Evolutionary conservation across 2,329 filamentous ascomycete genomes (phyloP).

Genomic region (Remersonia thermophila): DNA sequence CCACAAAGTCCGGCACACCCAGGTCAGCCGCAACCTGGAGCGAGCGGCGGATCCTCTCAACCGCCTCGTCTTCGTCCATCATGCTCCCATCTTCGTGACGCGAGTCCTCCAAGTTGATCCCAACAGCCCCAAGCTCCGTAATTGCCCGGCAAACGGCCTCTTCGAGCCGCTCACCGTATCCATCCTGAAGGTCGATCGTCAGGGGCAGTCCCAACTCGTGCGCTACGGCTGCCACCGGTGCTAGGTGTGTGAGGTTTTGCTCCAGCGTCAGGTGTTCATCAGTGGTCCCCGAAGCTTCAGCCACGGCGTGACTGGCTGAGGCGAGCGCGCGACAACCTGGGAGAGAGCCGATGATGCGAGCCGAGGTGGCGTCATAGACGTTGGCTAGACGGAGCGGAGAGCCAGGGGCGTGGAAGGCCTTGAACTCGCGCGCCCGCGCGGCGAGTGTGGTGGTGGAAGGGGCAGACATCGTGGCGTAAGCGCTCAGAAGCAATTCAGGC

Average conservation of each 20-base stretch:
- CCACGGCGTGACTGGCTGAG: conserved; percentile 31
- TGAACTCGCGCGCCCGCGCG: conserved; percentile 19
- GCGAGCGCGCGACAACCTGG: conserved; percentile 26
- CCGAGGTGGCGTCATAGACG: conserved; percentile 33
- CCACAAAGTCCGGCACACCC: conserved; percentile 35
- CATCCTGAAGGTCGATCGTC: conserved; percentile 41
- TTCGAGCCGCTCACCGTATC: conserved; percentile 29
- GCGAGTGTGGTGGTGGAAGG: conserved; percentile 3
- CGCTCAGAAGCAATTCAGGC: too few relatives aligned
- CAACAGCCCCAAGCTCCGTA: conserved; percentile 31
- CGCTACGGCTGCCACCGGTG: conserved; percentile 26
- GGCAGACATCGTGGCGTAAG: neutral
- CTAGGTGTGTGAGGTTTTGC: conserved; percentile 30
- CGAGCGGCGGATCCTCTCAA: conserved; percentile 26
- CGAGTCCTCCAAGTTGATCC: conserved; percentile 40
- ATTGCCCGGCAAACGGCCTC: conserved; percentile 30
- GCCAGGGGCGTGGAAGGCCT: conserved; percentile 29
- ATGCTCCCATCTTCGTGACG: conserved; percentile 26
- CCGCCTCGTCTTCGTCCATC: conserved; percentile 28
- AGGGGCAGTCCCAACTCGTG: conserved; percentile 25
- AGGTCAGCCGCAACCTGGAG: conserved; percentile 25
- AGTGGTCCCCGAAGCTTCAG: conserved; percentile 23
- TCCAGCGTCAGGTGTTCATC: conserved; percentile 31
- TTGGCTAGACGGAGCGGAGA: conserved; percentile 36
- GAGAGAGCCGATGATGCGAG: conserved; percentile 25